Evolutionary conservation across 495 filamentous ascomycete genomes (phyloP).

Genomic region (Daldinia childiae): DNA sequence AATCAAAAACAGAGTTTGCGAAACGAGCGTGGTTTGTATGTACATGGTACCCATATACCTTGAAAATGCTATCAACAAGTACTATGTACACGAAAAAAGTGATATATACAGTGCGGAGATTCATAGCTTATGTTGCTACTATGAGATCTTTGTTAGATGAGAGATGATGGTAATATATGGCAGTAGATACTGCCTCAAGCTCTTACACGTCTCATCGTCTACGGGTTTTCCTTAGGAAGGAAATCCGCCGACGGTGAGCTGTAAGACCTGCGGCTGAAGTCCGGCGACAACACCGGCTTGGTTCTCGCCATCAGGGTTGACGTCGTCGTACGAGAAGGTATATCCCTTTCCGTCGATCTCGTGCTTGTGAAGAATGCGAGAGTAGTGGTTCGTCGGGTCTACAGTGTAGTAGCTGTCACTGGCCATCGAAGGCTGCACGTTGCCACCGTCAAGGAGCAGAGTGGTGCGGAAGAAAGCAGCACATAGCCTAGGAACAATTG

Average conservation of each 20-base stretch:
- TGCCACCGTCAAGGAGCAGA: constrained; percentile 51
- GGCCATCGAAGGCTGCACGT: constrained; percentile 49
- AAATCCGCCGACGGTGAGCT: constrained; percentile 33
- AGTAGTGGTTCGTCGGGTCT: constrained; percentile 55
- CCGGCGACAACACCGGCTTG: constrained; percentile 50
- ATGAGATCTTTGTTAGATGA: background rate
- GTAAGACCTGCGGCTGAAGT: constrained; percentile 11
- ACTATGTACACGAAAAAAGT: constrained; percentile 29
- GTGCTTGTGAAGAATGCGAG: constrained; percentile 54
- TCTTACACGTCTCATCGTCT: background rate
- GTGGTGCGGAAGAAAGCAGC: constrained; percentile 58
- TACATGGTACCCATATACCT: constrained; percentile 29
- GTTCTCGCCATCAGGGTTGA: constrained; percentile 52
- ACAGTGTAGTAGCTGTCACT: constrained; percentile 47
- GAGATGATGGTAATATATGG: background rate
- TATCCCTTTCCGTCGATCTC: constrained; percentile 56
- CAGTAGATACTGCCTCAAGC: background rate
- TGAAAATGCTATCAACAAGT: constrained; percentile 25
- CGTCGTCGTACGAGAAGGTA: constrained; percentile 61
- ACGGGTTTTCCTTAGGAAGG: constrained; percentile 8
- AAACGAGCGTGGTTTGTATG: constrained; percentile 30
- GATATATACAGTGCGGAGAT: constrained; percentile 31
- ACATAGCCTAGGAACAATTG: constrained; percentile 56
- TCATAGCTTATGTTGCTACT: constrained; percentile 13
- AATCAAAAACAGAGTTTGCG: background rate